Evolutionary conservation across 306 rosid species (phyloP).

Genomic region (Boehmeria nivea): DNA sequence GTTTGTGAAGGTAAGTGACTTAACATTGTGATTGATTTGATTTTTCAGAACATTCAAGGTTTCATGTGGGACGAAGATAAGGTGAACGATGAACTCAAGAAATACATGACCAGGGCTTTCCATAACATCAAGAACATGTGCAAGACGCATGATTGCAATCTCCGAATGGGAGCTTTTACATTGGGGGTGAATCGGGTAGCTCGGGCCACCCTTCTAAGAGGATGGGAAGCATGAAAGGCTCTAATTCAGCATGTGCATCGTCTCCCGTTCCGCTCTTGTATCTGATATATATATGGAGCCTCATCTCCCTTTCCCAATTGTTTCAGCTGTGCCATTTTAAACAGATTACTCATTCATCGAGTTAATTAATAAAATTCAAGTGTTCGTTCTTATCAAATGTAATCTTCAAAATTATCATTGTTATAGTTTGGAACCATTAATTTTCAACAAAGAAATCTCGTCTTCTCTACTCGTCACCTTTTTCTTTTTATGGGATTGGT

Average conservation of each 20-base stretch:
- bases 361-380: neutral
- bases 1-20: no score
- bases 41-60: constrained; percentile 47
- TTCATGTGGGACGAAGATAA: constrained; percentile 59
- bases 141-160: constrained; percentile 46
- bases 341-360: constrained; percentile 7
- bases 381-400: neutral
- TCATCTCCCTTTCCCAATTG: neutral
- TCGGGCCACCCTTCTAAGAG: constrained; percentile 46
- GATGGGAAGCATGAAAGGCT: constrained; percentile 45
- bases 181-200: constrained; percentile 53
- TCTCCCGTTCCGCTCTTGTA: neutral
- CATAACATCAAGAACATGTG: constrained; percentile 47
- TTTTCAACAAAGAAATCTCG: neutral
- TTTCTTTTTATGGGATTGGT: no score
- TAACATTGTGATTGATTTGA: no score
- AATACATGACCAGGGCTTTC: constrained; percentile 50
- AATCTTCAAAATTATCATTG: no score
- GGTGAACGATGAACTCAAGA: constrained; percentile 45
- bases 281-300: neutral
- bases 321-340: neutral
- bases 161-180: constrained; percentile 58
- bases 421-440: neutral
- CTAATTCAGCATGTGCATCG: no score
- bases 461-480: no score